phyloP scores from a whole-genome alignment of 306 rosid species.

The peach (Prunus persica) region DNA sequence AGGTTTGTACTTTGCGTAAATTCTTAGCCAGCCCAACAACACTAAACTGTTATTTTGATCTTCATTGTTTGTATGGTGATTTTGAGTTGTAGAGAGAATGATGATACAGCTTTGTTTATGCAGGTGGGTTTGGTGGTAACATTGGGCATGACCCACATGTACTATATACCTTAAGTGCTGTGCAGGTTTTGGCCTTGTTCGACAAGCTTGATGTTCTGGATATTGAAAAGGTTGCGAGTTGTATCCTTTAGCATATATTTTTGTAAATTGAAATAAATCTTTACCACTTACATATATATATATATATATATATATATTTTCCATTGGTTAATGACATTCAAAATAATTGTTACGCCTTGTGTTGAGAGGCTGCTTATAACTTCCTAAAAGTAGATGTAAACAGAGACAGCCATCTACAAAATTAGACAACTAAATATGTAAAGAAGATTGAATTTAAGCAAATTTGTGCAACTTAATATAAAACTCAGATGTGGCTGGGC shows the following conservation, averaged over 20 bases:
- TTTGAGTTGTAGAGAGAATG: neutral
- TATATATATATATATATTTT: neutral
- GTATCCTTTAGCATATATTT: constrained; percentile 60
- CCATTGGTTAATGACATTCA: neutral
- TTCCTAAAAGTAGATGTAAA: neutral
- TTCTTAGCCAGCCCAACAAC: neutral
- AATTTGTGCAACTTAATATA: constrained; percentile 41
- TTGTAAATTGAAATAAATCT: constrained; percentile 4
- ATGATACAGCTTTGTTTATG: constrained; percentile 7
- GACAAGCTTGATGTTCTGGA: constrained; percentile 60
- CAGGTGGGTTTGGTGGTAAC: constrained; percentile 90
- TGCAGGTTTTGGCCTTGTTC: constrained; percentile 82
- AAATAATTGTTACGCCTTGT: neutral
- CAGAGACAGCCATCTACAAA: neutral
- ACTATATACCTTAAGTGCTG: constrained; percentile 74
- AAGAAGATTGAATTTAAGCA: neutral
- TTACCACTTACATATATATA: neutral
- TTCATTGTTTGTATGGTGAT: neutral
- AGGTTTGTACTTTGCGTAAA: constrained; percentile 35
- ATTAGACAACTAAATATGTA: neutral
- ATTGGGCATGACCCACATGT: constrained; percentile 83
- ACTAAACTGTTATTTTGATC: neutral
- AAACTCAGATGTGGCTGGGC: constrained; percentile 56
- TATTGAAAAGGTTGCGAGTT: constrained; percentile 62
- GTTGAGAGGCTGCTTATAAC: neutral